phyloP scores from a whole-genome alignment of 2,329 filamentous ascomycete genomes.

The Phyllosticta citribraziliensis region DNA sequence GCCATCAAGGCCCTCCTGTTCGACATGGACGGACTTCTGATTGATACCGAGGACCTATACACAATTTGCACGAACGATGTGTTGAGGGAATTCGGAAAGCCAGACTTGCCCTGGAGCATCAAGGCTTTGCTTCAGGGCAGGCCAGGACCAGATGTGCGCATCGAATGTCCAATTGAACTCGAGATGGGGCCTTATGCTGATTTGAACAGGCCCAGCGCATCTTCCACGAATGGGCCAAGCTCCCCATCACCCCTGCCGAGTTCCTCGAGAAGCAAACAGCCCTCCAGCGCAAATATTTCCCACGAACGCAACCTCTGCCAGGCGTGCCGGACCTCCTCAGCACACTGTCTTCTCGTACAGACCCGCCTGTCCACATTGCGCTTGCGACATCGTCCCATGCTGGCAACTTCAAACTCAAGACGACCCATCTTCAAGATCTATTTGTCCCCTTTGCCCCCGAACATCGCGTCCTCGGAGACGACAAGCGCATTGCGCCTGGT shows the following conservation, averaged over 20 bases:
- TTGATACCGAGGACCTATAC: constrained; percentile 89
- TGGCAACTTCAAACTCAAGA: constrained; percentile 70
- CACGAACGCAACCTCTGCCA: constrained; percentile 62
- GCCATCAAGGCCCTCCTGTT: constrained; percentile 80
- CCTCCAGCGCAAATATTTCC: constrained; percentile 65
- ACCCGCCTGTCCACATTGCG: constrained; percentile 58
- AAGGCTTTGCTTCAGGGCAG: constrained; percentile 78
- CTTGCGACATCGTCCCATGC: constrained; percentile 72
- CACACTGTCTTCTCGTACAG: constrained; percentile 46
- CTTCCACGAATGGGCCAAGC: constrained; percentile 72
- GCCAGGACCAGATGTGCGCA: constrained; percentile 43
- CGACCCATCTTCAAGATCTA: constrained; percentile 41
- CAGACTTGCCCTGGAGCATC: constrained; percentile 78
- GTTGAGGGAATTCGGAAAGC: constrained; percentile 63
- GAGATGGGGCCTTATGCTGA: neutral
- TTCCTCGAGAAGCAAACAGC: constrained; percentile 51
- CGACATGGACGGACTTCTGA: constrained; percentile 95
- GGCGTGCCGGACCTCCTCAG: constrained; percentile 63
- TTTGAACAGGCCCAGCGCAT: constrained; percentile 44
- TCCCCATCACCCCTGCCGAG: constrained; percentile 64
- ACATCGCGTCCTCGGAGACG: constrained; percentile 78
- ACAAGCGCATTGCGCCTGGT: constrained; percentile 63
- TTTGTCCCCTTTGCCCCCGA: constrained; percentile 53
- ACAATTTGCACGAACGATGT: constrained; percentile 74
- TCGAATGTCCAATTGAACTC: neutral